A percentile compares a stretch with the other conserved stretches of the same genome.
Evolutionary conservation across 352 stramenopile genomes (phyloP).

Genomic region (Aphanomyces astaci): DNA sequence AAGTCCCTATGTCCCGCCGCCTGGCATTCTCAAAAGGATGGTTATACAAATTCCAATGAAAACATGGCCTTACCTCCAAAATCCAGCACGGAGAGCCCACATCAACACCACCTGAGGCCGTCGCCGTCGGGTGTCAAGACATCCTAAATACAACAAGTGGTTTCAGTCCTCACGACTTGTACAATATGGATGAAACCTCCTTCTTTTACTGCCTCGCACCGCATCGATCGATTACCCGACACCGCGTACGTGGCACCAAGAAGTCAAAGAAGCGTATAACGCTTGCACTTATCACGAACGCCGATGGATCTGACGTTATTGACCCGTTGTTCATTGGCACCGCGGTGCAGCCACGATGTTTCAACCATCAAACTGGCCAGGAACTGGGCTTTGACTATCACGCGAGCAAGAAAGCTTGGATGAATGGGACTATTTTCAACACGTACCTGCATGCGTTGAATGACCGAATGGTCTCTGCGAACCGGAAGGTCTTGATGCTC

Average conservation of each 20-base stretch:
- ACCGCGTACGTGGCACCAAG: background rate
- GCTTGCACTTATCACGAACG: slow-evolving; percentile 2
- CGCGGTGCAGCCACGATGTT: slow-evolving; percentile 11
- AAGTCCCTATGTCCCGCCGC: background rate
- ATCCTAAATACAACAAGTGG: too few species aligned
- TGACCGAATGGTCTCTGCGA: background rate
- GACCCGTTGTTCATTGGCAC: too few species aligned
- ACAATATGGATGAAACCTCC: slow-evolving; percentile 24
- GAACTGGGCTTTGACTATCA: slow-evolving; percentile 1
- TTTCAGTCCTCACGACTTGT: slow-evolving; percentile 14
- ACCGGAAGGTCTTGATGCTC: slow-evolving; percentile 1
- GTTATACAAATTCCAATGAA: too few species aligned
- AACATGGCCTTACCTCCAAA: too few species aligned
- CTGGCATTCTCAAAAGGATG: slow-evolving; percentile 7
- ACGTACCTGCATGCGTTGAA: background rate
- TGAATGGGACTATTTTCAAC: slow-evolving; percentile 4
- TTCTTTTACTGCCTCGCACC: slow-evolving; percentile 19
- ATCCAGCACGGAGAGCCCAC: too few species aligned
- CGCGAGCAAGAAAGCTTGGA: slow-evolving; percentile 16
- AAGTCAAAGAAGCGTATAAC: slow-evolving; percentile 9
- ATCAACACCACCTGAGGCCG: too few species aligned
- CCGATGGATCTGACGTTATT: background rate
- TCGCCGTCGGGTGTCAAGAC: too few species aligned
- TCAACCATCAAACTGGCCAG: background rate
- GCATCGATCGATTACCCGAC: too few species aligned